Evolutionary conservation across 441 rosid species (phyloP), one percentile per base, ranked within the genome.

Genomic region (Macaranga tanarius): DNA sequence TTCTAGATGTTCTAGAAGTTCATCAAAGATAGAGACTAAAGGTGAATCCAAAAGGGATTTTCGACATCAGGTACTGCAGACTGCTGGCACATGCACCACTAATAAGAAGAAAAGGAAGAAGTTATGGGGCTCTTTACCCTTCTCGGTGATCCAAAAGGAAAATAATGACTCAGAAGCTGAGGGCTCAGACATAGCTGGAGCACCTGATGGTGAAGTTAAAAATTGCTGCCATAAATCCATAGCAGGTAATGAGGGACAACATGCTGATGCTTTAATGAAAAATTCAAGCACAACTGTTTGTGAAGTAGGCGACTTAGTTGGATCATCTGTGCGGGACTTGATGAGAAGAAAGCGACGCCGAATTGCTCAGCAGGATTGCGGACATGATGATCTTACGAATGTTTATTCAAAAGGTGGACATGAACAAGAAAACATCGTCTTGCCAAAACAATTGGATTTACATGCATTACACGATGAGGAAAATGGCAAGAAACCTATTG

Each of bases 291-390:
- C 73, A 45, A 77, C 74, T 81, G 76, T 42, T 71, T 69, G 71
- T 81, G 83, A 82, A 74, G 74, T 70, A 62, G 76, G 74, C 62
- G 22, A 79, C 45, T 79, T 80, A 77, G 82, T 67, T 71, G 87
- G 84, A 75, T 83, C 88, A 84, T 92, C 96, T 28, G 75, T 92
- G 34, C 88, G 99, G 70, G 98, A 93, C 78, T 80, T 96, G 89
- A 96, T 93, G 98, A 88, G 98, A 73, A 88, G 76, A 80, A 93
- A 90, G 78, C 87, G 98, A 67, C 64, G 76, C 80, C 88, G 71
- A 65, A 79, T 76, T 73, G 84, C 82, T 60, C 76, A 87, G 50
- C 78, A 78, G 71, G 90, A 75, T 77, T 73, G 74, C 78, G 85
- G 75, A 12, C 71, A 81, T 79, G 50, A 59, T 75, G 65, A 81